Evolutionary conservation across 1,284 basidiomycete genomes (phyloP), one percentile per base, ranked within the genome.

Genomic region (Kalmanozyma brasiliensis): DNA sequence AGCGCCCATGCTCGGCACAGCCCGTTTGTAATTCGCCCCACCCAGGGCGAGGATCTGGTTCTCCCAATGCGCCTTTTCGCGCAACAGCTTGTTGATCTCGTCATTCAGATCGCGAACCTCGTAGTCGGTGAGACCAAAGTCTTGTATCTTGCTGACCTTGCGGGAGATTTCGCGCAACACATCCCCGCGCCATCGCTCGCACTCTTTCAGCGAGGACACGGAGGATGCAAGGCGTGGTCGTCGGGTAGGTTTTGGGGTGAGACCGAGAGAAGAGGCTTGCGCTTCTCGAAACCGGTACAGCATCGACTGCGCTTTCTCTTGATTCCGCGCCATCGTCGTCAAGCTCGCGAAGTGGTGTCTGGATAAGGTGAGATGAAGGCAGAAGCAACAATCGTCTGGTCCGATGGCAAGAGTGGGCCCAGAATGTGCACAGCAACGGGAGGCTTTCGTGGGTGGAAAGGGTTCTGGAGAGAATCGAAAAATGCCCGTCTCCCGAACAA

Each of bases 121-220:
- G 81, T 96, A 98, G 83, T 98, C 94, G 23, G 91, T 92, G 81
- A 98, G 83, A 48, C 92, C 91, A 78, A 91, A 85, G 80, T 99
- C 95, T 82, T 98, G 95, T 52, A 98, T 98, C 84, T 98, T 97
- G 30, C 91, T 92, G 26, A 98, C 95, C 82, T 98, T 98, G 66
- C 95, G 84, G 79, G 91, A 93, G 55, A 98, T 94, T 80, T 98
- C 95, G 48, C 93, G 86, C 58, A 98, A 83, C 37, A 98, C 93
- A 82, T 98, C 94, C 61, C 93, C 93, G 80, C 95, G 86, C 93
- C 94, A 98, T 49, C 91, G 86, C 84, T 99, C 96, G 78, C 92
- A 95, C 55, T 98, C 94, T 38, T 92, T 86, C 73, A 98, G 81
- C 74, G 90, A 93, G 81, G 93, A 94, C 78, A 94, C 95, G 10